Evolutionary conservation across 768 basidiomycete species (phyloP).

Genomic region (Boletus barrowsii): DNA sequence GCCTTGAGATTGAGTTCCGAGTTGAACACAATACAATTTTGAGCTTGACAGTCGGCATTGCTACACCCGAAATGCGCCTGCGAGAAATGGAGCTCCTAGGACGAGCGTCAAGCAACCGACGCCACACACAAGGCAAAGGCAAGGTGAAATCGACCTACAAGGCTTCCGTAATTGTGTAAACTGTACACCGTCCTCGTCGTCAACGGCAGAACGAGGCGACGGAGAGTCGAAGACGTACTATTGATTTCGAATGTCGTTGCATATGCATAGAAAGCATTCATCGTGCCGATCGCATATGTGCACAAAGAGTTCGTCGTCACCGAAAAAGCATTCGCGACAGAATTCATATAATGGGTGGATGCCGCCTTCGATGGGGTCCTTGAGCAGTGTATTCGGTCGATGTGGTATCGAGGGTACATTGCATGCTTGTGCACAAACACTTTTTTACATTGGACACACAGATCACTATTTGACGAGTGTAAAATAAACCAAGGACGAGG

Average conservation of each 20-base stretch:
- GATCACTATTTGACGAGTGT: slow-evolving; percentile 47
- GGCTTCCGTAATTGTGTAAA: slow-evolving; percentile 73
- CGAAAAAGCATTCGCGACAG: slow-evolving; percentile 89
- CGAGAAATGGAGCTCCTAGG: slow-evolving; percentile 73
- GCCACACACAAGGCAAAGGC: not conserved
- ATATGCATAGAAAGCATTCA: slow-evolving; percentile 93
- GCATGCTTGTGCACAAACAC: slow-evolving; percentile 95
- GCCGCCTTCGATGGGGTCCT: slow-evolving; percentile 66
- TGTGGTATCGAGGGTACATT: slow-evolving; percentile 69
- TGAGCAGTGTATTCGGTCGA: slow-evolving; percentile 38
- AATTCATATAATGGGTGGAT: slow-evolving; percentile 82
- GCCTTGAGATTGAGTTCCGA: slow-evolving; percentile 85
- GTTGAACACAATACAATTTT: slow-evolving; percentile 94
- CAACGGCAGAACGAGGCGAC: not conserved
- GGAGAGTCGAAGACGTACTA: slow-evolving; percentile 61
- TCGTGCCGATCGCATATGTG: slow-evolving; percentile 95
- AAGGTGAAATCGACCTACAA: slow-evolving; percentile 47
- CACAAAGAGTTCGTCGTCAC: slow-evolving; percentile 88
- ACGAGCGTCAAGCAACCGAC: slow-evolving; percentile 1
- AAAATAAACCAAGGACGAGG: not conserved
- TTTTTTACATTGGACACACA: slow-evolving; percentile 88
- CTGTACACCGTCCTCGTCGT: slow-evolving; percentile 36
- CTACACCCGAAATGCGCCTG: slow-evolving; percentile 75
- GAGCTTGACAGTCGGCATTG: slow-evolving; percentile 68
- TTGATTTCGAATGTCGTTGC: slow-evolving; percentile 73